These are phyloP conservation scores for Aspergillus pseudonomiae DNA, from an alignment of 2,329 filamentous ascomycete genomes.

Conservation along the genomic window DNA sequence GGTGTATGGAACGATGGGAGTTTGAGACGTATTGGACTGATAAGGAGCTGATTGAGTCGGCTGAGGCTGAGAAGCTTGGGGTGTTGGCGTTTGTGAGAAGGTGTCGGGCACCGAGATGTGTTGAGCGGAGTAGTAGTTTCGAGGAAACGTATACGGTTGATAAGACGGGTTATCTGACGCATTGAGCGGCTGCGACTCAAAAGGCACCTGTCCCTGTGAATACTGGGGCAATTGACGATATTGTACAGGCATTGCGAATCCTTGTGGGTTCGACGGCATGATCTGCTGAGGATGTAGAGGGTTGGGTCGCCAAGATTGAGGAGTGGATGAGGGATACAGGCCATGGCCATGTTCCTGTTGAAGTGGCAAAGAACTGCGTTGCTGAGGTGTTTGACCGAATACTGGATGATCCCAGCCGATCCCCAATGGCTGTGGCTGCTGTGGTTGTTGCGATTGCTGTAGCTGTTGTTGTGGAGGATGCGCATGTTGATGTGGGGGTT, in stretches of 20 bases:
- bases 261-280: slow-evolving; percentile 28
- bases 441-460: slow-evolving; percentile 25
- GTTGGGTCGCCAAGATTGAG: slow-evolving; percentile 39
- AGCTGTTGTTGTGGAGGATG: slow-evolving; percentile 28
- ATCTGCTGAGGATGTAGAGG: slow-evolving; percentile 32
- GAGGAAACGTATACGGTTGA: slow-evolving; percentile 35
- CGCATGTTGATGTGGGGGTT: slow-evolving; percentile 31
- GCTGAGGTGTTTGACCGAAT: slow-evolving; percentile 32
- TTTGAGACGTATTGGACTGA: slow-evolving; percentile 20
- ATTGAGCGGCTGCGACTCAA: slow-evolving; percentile 32
- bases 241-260: slow-evolving; percentile 31
- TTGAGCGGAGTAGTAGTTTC: slow-evolving; percentile 35
- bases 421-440: slow-evolving; percentile 31
- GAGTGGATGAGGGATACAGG: slow-evolving; percentile 33
- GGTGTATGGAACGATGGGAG: slow-evolving; percentile 29
- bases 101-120: slow-evolving; percentile 31
- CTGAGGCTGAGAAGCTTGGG: slow-evolving; percentile 28
- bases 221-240: slow-evolving; percentile 37
- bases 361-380: slow-evolving; percentile 25
- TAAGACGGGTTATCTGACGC: slow-evolving; percentile 36
- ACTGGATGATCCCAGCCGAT: slow-evolving; percentile 44
- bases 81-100: slow-evolving; percentile 29
- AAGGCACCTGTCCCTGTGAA: slow-evolving; percentile 34
- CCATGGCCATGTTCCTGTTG: slow-evolving; percentile 35
- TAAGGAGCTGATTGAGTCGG: slow-evolving; percentile 26